A percentile compares a stretch with the other conserved stretches of the same genome.
Evolutionary conservation across 768 basidiomycete genomes (phyloP).

Genomic region (Paxillus ammoniavirescens): DNA sequence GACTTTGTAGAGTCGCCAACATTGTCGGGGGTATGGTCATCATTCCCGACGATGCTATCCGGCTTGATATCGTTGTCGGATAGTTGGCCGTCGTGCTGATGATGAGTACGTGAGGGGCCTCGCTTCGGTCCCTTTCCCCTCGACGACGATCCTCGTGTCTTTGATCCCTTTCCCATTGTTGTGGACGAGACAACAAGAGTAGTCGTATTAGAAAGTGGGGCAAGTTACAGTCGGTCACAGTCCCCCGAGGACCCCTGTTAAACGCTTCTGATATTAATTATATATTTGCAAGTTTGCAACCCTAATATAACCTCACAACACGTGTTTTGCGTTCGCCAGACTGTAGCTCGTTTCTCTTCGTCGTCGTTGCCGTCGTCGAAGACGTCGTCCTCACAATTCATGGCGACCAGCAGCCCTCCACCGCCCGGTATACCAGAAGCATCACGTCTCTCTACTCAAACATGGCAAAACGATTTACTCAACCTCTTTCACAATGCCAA

Average conservation of each 20-base stretch:
- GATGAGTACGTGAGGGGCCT: neutral
- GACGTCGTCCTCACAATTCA: constrained; percentile 24
- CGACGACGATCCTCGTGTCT: constrained; percentile 2
- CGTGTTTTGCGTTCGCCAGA: constrained; percentile 25
- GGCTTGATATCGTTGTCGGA: neutral
- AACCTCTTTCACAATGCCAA: constrained; percentile 78
- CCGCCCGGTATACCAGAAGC: constrained; percentile 49
- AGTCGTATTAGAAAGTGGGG: no score
- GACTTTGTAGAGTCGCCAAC: neutral
- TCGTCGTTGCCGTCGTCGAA: constrained; percentile 23
- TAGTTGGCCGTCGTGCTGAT: neutral
- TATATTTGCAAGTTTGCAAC: constrained; percentile 2
- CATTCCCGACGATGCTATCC: neutral
- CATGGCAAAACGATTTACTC: constrained; percentile 83
- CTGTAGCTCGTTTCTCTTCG: constrained; percentile 9
- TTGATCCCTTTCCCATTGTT: constrained; percentile 7
- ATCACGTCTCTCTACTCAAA: constrained; percentile 59
- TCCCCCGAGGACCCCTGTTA: no score
- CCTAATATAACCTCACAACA: constrained; percentile 27
- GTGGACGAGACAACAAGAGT: neutral
- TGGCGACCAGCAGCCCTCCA: constrained; percentile 27
- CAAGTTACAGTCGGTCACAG: no score
- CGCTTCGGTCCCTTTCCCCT: neutral
- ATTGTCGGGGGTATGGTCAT: neutral
- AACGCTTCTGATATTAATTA: no score